Conservation (phyloP, 805 yeast species). For the Ogataea salicorniae region DNA sequence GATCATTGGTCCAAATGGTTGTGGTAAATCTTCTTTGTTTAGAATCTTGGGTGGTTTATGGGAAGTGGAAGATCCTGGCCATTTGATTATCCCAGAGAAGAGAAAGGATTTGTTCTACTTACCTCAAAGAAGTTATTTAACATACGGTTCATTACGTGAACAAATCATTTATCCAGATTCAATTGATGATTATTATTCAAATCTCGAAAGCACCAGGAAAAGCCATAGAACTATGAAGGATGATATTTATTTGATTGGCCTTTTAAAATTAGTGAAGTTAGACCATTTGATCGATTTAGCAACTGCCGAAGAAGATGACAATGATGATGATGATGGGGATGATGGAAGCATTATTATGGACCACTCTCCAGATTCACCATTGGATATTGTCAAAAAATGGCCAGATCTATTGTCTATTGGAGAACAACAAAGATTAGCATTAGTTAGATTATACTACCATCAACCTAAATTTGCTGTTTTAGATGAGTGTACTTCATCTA, state of each 20-base stretch:
- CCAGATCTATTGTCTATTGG: slow-evolving; percentile 84
- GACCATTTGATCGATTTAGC: slow-evolving; percentile 47
- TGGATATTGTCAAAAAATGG: slow-evolving; percentile 76
- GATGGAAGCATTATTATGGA: slow-evolving; percentile 5
- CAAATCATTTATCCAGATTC: slow-evolving; percentile 88
- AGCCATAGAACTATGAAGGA: slow-evolving; percentile 27
- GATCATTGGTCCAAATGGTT: slow-evolving; percentile 94
- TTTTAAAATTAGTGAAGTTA: slow-evolving; percentile 53
- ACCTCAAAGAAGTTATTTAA: slow-evolving; percentile 88
- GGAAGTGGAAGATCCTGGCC: slow-evolving; percentile 63
- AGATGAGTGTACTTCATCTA: slow-evolving; percentile 95
- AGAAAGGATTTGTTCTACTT: slow-evolving; percentile 74
- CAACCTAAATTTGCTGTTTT: slow-evolving; percentile 89
- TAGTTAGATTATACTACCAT: slow-evolving; percentile 90
- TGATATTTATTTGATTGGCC: slow-evolving; percentile 46
- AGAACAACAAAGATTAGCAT: slow-evolving; percentile 87
- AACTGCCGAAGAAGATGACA: slow-evolving; percentile 22
- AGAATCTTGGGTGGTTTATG: slow-evolving; percentile 89
- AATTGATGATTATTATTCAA: slow-evolving; percentile 44
- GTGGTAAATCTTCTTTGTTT: slow-evolving; percentile 90
- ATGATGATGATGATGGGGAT: slow-evolving; percentile 12
- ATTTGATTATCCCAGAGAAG: slow-evolving; percentile 57
- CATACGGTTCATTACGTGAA: slow-evolving; percentile 75
- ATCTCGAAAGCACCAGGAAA: slow-evolving; percentile 28
- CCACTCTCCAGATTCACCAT: slow-evolving; percentile 35